These are phyloP conservation scores for Dioscorea alata DNA, from an alignment of 106 monocot species.

Conservation along the genomic window DNA sequence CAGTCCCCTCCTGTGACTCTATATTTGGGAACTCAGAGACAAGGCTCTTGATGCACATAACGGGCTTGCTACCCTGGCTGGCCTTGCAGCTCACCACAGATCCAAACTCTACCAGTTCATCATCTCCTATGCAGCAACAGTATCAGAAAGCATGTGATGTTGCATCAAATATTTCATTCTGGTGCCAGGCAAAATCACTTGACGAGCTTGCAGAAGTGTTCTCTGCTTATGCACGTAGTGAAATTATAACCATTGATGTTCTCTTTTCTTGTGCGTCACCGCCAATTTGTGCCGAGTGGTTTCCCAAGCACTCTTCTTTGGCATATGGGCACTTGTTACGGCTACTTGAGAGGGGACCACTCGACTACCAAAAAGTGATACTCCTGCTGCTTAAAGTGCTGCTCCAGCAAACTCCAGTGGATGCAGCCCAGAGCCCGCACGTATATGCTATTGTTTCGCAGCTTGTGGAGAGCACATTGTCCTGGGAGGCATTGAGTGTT, in stretches of 20 bases:
- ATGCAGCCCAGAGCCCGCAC: slow-evolving; percentile 91
- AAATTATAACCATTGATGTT: slow-evolving; percentile 62
- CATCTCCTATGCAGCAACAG: slow-evolving; percentile 49
- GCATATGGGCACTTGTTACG: slow-evolving; percentile 90
- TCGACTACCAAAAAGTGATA: slow-evolving; percentile 84
- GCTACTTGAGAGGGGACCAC: slow-evolving; percentile 82
- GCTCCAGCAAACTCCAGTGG: slow-evolving; percentile 84
- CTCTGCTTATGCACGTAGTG: slow-evolving; percentile 49
- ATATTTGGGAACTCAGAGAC: slow-evolving; percentile 84
- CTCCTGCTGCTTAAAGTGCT: slow-evolving; percentile 91
- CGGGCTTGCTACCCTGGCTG: slow-evolving; percentile 91
- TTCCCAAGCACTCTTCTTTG: slow-evolving; percentile 81
- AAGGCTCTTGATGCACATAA: slow-evolving; percentile 90
- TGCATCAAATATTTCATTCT: slow-evolving; percentile 76
- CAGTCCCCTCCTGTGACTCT: slow-evolving; percentile 80
- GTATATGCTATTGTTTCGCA: slow-evolving; percentile 90
- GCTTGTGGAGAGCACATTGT: slow-evolving; percentile 85
- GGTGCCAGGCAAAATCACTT: slow-evolving; percentile 73
- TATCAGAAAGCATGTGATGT: slow-evolving; percentile 78
- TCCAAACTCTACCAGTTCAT: not conserved
- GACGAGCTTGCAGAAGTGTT: slow-evolving; percentile 65
- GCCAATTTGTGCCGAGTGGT: slow-evolving; percentile 82
- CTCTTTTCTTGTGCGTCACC: slow-evolving; percentile 58
- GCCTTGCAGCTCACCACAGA: slow-evolving; percentile 66
- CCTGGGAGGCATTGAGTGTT: slow-evolving; percentile 85